phyloP scores from a whole-genome alignment of 768 basidiomycete genomes.

The Artomyces pyxidatus region DNA sequence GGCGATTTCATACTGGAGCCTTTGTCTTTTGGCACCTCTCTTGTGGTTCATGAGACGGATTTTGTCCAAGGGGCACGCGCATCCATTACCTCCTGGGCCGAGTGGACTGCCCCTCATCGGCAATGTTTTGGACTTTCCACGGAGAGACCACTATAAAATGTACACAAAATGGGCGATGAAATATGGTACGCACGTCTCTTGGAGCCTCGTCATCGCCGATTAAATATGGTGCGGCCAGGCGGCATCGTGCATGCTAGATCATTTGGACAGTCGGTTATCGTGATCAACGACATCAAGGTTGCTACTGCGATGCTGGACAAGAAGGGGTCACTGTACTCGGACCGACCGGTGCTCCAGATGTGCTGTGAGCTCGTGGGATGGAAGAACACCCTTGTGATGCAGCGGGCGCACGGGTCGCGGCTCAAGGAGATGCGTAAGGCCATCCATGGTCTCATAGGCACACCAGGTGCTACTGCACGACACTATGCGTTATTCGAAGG shows the following conservation, averaged over 20 bases:
- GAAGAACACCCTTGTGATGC: constrained; percentile 31
- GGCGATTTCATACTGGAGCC: not conserved
- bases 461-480: not conserved
- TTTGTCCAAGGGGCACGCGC: not conserved
- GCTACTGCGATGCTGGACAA: constrained; percentile 39
- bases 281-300: constrained; percentile 36
- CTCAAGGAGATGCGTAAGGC: constrained; percentile 38
- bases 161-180: not conserved
- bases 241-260: constrained; percentile 10
- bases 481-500: constrained; percentile 3
- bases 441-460: constrained; percentile 34
- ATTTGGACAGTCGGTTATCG: constrained; percentile 35
- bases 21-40: not conserved
- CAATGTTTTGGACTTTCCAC: not conserved
- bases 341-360: constrained; percentile 41
- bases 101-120: no score
- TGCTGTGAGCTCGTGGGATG: constrained; percentile 42
- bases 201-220: not conserved
- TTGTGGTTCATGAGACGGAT: not conserved
- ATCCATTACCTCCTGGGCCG: not conserved
- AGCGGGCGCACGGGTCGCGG: constrained; percentile 34
- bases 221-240: not conserved
- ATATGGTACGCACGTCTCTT: not conserved
- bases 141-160: not conserved
- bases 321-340: constrained; percentile 38